Evolutionary conservation across 805 yeast species (phyloP).

Genomic region (Candida pini): DNA sequence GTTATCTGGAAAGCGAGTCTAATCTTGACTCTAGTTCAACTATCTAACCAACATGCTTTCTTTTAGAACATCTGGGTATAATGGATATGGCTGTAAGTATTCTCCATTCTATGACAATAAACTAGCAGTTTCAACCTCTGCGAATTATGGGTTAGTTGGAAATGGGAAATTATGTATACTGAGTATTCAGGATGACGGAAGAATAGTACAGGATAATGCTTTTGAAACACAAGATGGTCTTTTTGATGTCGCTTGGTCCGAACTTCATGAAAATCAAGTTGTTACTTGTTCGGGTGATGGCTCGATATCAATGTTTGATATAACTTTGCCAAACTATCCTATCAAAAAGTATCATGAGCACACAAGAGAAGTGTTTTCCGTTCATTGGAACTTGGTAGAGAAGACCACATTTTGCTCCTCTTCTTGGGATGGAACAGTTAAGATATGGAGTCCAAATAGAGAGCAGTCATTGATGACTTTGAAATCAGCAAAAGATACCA

Average conservation of each 20-base stretch:
- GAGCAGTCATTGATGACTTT: conserved; percentile 53
- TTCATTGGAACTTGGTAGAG: conserved; percentile 33
- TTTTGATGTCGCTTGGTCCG: conserved; percentile 88
- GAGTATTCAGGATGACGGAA: conserved; percentile 63
- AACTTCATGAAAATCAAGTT: conserved; percentile 80
- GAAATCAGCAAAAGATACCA: conserved; percentile 25
- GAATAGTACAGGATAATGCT: conserved; percentile 43
- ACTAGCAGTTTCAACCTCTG: conserved; percentile 83
- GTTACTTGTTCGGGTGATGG: conserved; percentile 90
- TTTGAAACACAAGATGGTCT: conserved; percentile 94
- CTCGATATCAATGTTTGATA: conserved; percentile 74
- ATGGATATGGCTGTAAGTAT: conserved; percentile 83
- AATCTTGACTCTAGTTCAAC: too few relatives aligned
- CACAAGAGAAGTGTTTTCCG: conserved; percentile 34
- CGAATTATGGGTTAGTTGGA: conserved; percentile 92
- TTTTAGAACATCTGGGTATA: conserved; percentile 70
- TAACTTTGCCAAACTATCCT: conserved; percentile 60
- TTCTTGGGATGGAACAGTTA: conserved; percentile 90
- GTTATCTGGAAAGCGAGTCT: too few relatives aligned
- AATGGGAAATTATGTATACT: conserved; percentile 78
- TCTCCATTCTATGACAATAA: conserved; percentile 90
- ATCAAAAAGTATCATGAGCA: conserved; percentile 76
- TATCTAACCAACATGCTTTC: too few relatives aligned
- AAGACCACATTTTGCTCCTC: conserved; percentile 64
- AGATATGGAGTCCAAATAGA: conserved; percentile 69